Conservation (phyloP, 257 asterid species). For the Pogostemon cablin region DNA sequence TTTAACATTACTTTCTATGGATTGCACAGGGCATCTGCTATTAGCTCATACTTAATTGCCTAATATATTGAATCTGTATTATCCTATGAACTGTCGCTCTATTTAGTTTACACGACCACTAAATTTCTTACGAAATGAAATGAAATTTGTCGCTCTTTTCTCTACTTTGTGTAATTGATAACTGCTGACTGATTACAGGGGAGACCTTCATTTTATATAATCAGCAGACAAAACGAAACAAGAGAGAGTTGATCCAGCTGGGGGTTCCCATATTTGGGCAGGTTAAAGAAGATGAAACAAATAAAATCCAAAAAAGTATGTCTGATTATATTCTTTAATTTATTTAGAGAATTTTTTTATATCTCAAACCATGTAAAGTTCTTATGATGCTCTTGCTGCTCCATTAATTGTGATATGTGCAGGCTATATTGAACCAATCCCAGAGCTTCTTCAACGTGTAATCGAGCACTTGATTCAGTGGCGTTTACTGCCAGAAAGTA, state of each 20-base stretch:
- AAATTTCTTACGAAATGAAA: conserved; percentile 9
- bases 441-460: conserved; percentile 69
- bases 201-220: conserved; percentile 90
- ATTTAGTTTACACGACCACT: conserved; percentile 20
- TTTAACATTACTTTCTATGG: conserved; percentile 36
- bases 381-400: not conserved
- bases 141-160: conserved; percentile 5
- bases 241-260: conserved; percentile 94
- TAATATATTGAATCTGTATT: conserved; percentile 21
- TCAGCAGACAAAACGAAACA: conserved; percentile 86
- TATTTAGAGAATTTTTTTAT: not conserved
- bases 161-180: conserved; percentile 26
- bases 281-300: conserved; percentile 57
- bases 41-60: conserved; percentile 10
- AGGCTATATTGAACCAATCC: conserved; percentile 89
- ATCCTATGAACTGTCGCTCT: conserved; percentile 7
- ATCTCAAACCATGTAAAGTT: not conserved
- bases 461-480: conserved; percentile 87
- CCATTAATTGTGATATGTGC: conserved; percentile 24
- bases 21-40: conserved; percentile 31
- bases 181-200: conserved; percentile 52
- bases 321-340: not conserved
- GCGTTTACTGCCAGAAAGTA: conserved; percentile 77
- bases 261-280: conserved; percentile 90
- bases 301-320: conserved; percentile 62